These are phyloP conservation scores for Bathelium albidoporum DNA, from an alignment of 495 filamentous ascomycete genomes.

Conservation along the genomic window DNA sequence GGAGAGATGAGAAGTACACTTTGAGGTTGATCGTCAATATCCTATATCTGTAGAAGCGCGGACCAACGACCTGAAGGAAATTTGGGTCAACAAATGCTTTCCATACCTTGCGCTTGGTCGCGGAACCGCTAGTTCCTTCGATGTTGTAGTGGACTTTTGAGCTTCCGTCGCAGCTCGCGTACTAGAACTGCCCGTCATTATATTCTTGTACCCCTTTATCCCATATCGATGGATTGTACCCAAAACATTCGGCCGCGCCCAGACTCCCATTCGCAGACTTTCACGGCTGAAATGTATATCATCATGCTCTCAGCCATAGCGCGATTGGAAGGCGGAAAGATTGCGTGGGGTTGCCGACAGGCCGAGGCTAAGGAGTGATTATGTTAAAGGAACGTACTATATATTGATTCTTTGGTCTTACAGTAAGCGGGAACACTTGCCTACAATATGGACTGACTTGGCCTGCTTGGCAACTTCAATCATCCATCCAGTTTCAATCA, in stretches of 20 bases:
- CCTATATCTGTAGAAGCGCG: neutral
- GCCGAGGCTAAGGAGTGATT: neutral
- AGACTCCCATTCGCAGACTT: neutral
- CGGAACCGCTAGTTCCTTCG: constrained; percentile 15
- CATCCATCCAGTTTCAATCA: too few relatives aligned
- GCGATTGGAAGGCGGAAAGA: neutral
- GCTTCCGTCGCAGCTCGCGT: neutral
- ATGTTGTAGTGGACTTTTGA: neutral
- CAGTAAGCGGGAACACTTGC: too few relatives aligned
- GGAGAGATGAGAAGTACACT: constrained; percentile 83
- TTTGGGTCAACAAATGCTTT: neutral
- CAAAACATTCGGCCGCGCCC: neutral
- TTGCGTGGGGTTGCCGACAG: neutral
- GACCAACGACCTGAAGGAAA: neutral
- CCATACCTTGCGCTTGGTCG: constrained; percentile 11
- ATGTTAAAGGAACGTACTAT: too few relatives aligned
- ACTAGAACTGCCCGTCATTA: neutral
- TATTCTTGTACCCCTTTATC: neutral
- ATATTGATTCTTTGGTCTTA: too few relatives aligned
- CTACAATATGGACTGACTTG: too few relatives aligned
- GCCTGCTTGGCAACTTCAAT: too few relatives aligned
- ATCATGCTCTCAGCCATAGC: neutral
- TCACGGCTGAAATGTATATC: neutral
- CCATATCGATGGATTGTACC: neutral
- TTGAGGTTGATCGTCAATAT: neutral